Base-by-base conservation (phyloP, 1,284 basidiomycete genomes). In the Cystobasidium sp. region DNA sequence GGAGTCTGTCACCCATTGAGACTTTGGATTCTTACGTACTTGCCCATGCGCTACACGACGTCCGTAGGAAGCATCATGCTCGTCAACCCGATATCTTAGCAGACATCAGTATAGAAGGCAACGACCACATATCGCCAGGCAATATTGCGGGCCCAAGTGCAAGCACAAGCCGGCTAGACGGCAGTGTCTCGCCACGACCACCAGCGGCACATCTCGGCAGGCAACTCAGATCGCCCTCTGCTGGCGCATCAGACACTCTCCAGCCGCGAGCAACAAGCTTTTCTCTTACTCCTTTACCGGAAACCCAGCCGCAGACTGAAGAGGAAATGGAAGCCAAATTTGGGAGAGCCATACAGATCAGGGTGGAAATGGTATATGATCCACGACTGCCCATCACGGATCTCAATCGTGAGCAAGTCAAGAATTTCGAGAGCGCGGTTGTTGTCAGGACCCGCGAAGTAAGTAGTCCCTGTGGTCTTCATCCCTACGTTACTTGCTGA, bases 361-460 rank as follows among this genome's bases (percentile, higher is more conserved):
- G 22, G 22, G 61, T 71, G 9, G 49, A 52, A 41, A 71, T 71
- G 69, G 69, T 71, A 5, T 47, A 43, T 24, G 69, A 71, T 55
- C 69, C 69, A 47, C 18, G 61, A 41, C 14, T 41, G 4, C 52
- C 61, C 22, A n/a, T 51, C 8, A 24, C 24, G 12, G 69, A 64
- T 3, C 31, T 41, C 12, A 70, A 70, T 37, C 46, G 47, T 14
- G 39, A 53, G n/a, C 43, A 56, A 24, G 44, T 61, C 41, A 51
- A 51, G 37, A 4, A 39, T 7, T 71, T 43, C 37, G 44, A 44
- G 22, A 14, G 31, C 20, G 46, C 69, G 8, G 51, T 71, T 46
- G 47, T 52, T 53, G 51, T 71, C 49, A 53, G 46, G 10, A 52
- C 62, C 22, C 69, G 69, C 8, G 44, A 55, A 39, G 69, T 69